These are phyloP conservation scores for Colletotrichum coccodes DNA, from an alignment of 2,329 filamentous ascomycete genomes.

Conservation along the genomic window DNA sequence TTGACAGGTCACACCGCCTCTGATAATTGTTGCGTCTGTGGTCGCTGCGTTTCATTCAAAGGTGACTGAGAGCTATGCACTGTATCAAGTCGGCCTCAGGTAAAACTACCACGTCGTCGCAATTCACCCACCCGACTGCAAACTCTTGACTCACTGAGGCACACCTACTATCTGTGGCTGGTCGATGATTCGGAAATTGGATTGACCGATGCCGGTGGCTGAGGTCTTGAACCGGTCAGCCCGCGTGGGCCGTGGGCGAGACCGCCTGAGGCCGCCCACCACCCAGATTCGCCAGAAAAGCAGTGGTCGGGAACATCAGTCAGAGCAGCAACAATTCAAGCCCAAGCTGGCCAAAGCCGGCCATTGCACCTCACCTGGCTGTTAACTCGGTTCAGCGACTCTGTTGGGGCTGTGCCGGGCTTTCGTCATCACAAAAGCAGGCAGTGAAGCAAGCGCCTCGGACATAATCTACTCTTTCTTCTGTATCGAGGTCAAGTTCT, in stretches of 20 bases:
- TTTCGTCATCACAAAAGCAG: background rate
- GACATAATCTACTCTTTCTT: background rate
- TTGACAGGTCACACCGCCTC: background rate
- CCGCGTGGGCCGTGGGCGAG: background rate
- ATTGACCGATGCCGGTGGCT: background rate
- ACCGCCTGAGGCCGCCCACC: background rate
- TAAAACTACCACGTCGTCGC: too few relatives aligned
- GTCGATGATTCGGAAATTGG: background rate
- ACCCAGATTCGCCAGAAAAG: too few relatives aligned
- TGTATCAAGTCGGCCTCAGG: too few relatives aligned
- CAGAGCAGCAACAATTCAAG: background rate
- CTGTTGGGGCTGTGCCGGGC: conserved; percentile 18
- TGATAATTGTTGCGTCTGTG: background rate
- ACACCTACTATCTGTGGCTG: too few relatives aligned
- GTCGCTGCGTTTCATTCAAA: too few relatives aligned
- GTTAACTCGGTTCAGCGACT: conserved; percentile 2
- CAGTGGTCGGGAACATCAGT: too few relatives aligned
- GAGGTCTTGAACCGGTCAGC: background rate
- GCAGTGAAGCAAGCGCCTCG: background rate
- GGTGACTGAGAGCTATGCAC: too few relatives aligned
- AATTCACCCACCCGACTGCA: too few relatives aligned
- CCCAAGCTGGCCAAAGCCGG: background rate
- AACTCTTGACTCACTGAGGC: too few relatives aligned
- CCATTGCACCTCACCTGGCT: background rate
- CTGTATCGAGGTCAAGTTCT: background rate